Base-by-base conservation (phyloP, 768 basidiomycete species). In the Hebeloma cylindrosporum region DNA sequence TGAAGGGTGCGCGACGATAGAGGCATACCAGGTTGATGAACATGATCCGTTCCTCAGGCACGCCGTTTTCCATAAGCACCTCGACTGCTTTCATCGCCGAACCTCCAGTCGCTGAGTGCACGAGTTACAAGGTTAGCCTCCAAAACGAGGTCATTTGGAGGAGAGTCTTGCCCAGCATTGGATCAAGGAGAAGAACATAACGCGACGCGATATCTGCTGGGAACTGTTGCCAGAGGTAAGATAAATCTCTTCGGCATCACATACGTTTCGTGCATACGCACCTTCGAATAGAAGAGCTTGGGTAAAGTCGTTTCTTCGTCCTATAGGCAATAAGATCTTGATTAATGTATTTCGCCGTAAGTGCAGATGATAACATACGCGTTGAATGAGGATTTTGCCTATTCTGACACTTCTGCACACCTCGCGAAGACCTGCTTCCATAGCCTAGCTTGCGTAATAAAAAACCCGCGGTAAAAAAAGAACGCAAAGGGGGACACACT, bases 31-130 rank as follows among this genome's bases (percentile, higher is more conserved):
- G 67, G 61, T 97, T 95, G 48, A 96, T 80, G 66, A 97, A 96
- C 52, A 96, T 88, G 49, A 97, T 95, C 44, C 92, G 80, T 47
- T 96, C 93, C 65, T 96, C 92, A 11, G 89, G 85, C 22, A 99
- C 96, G 14, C 89, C 90, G 58, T 92, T 84, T 34, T 92, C 88
- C 65, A 87, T 82, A 9, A 98, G 73, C 3, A 98, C 88, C 62
- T 98, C 95, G 40, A 97, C 88, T 0, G 96, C 96, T 62, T 98
- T 97, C 67, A 94, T 93, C 6, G 94, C 95, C 4, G 94, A 97
- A 33, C 96, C 96, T 18, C 96, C 96, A 0, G 95, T 98, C 0
- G 95, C 95, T 78, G 45, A 23, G 31, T 14, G 16, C 1, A 32
- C 51, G 4, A 20, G 22, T 39, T 33, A 40, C 23, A 27, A 36